Base-by-base conservation (phyloP, 176 grass and related monocot species). In the Musa troglodytarum region DNA sequence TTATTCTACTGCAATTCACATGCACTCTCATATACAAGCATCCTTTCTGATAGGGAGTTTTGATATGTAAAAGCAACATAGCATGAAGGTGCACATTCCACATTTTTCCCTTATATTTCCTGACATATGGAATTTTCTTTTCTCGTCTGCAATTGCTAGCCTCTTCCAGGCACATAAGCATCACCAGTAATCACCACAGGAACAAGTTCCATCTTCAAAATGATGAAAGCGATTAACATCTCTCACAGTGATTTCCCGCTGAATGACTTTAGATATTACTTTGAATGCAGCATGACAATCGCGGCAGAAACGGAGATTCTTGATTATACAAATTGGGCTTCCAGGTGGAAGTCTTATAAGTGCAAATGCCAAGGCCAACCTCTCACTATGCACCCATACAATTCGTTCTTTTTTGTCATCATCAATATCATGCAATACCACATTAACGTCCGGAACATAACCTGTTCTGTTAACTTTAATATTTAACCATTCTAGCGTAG, bases 121-220 rank as follows among this genome's bases (percentile, higher is more conserved):
- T 6, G 4, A 43, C 34, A 43, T 43, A 4, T 68, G 26, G 26
- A 14, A 34, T 64, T 64, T 22, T 11, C 11, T 68, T 15, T 29
- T 68, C 65, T 68, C 21, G 7, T 34, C 24, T 29, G 65, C n/a
- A 68, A 34, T 9, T 67, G 55, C 28, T 21, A 49, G 21, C 8
- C 49, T 13, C 28, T 11, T 29, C 50, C 1, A 14, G 13, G 54
- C 17, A 76, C 4, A 61, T 29, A 54, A 26, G 20, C 49, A 61
- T 79, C 66, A 79, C 77, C 77, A 71, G n/a, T 79, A 72, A 79
- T 79, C 77, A 79, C 66, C 77, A 62, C 77, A 79, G 20, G 77
- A 72, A 54, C 77, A 79, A 71, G 24, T 79, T 51, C 78, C 78
- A 34, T 61, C 49, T 4, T 62, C 56, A 64, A 73, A 80, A 73